Conservation (phyloP, 805 yeast species). For the Ogataea methylovora region DNA sequence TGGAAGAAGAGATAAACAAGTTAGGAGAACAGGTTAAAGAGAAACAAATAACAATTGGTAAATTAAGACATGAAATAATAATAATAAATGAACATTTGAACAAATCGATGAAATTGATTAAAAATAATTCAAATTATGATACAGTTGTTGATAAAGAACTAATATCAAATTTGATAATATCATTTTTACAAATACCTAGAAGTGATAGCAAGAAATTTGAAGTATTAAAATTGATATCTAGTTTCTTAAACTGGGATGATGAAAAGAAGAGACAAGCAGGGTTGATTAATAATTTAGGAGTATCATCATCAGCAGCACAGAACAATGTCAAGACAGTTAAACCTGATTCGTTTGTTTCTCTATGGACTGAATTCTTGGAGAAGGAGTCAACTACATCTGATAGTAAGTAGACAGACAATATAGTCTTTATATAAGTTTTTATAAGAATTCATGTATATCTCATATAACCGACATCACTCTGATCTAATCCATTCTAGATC, state of each 20-base stretch:
- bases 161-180: conserved; percentile 76
- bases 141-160: conserved; percentile 85
- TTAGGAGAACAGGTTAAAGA: too few species aligned
- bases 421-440: too few species aligned
- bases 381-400: conserved; percentile 68
- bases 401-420: too few species aligned
- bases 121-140: conserved; percentile 67
- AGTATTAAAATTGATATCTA: conserved; percentile 77
- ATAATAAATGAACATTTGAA: conserved; percentile 90
- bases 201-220: conserved; percentile 94
- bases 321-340: conserved; percentile 19
- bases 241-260: conserved; percentile 84
- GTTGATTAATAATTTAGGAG: conserved; percentile 24
- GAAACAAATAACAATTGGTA: conserved; percentile 77
- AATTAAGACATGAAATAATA: conserved; percentile 89
- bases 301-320: conserved; percentile 1
- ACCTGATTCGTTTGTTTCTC: conserved; percentile 46
- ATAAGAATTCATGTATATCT: too few species aligned
- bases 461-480: too few species aligned
- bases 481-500: too few species aligned
- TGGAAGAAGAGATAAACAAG: conserved; percentile 40
- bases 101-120: conserved; percentile 81
- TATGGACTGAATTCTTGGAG: conserved; percentile 77
- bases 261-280: conserved; percentile 73
- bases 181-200: conserved; percentile 80